These are phyloP conservation scores for Leishmania major DNA, from an alignment of 208 protist genomes.

Conservation along the genomic window DNA sequence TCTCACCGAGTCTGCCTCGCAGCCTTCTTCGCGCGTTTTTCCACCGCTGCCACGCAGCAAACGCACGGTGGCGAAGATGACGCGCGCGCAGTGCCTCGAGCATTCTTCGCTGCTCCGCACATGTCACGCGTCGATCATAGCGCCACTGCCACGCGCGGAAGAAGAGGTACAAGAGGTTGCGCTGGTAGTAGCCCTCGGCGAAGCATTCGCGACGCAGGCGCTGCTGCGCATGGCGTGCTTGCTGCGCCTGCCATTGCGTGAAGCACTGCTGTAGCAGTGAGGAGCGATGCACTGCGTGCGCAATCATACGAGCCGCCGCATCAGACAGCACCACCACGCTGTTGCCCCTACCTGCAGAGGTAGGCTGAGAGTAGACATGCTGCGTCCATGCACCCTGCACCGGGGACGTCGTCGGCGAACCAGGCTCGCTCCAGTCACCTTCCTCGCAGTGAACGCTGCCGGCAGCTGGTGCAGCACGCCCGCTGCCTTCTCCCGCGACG, in stretches of 20 bases:
- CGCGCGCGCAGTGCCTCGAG: not conserved
- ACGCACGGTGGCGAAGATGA: not conserved
- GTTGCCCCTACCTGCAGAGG: not conserved
- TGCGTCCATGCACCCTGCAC: constrained; percentile 14
- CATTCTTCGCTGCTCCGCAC: not conserved
- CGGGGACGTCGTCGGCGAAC: not conserved
- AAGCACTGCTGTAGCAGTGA: constrained; percentile 24
- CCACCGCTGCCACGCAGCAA: constrained; percentile 15
- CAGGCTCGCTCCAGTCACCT: not conserved
- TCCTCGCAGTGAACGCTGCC: not conserved
- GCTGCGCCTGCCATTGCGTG: constrained; percentile 24
- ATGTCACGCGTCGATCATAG: not conserved
- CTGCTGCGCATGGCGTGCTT: not conserved
- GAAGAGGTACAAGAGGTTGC: constrained; percentile 41
- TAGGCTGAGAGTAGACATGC: constrained; percentile 6
- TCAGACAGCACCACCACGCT: constrained; percentile 19
- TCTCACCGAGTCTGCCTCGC: not conserved
- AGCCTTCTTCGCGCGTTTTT: not conserved
- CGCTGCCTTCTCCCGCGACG: not conserved
- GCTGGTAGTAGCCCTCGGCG: constrained; percentile 40
- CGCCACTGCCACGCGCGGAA: constrained; percentile 75
- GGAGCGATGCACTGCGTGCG: constrained; percentile 39
- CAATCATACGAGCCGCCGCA: constrained; percentile 36
- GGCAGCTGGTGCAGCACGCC: not conserved
- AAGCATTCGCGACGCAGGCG: constrained; percentile 26